These are phyloP conservation scores for Taphrina betulina DNA, from an alignment of 1,139 yeast species.

Conservation along the genomic window DNA sequence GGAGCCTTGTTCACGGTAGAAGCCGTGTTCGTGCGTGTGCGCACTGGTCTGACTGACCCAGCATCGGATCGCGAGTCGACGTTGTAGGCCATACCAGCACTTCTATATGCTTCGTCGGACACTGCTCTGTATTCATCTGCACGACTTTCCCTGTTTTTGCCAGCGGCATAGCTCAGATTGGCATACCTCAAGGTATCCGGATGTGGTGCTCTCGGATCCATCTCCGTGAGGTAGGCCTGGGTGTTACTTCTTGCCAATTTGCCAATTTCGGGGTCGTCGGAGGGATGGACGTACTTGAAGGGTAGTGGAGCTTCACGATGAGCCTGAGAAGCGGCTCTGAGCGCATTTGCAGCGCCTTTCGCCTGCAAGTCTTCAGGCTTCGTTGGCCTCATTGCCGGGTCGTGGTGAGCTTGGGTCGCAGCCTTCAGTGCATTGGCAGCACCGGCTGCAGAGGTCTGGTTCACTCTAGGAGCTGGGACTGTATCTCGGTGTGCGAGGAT, in stretches of 20 bases:
- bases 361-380: constrained; percentile 30
- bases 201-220: constrained; percentile 27
- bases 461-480: constrained; percentile 9
- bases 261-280: constrained; percentile 25
- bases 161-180: constrained; percentile 15
- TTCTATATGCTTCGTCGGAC: constrained; percentile 8
- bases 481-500: constrained; percentile 22
- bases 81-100: constrained; percentile 10
- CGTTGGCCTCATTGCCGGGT: constrained; percentile 27
- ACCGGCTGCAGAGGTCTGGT: constrained; percentile 28
- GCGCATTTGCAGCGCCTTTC: constrained; percentile 27
- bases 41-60: neutral
- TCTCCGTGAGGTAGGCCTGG: constrained; percentile 4
- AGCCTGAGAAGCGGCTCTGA: constrained; percentile 26
- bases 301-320: constrained; percentile 27
- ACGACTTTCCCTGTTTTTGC: constrained; percentile 10
- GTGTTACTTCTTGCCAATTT: constrained; percentile 25
- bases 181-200: constrained; percentile 19
- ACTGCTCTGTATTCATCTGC: constrained; percentile 6
- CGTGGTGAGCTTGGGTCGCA: constrained; percentile 28
- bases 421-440: constrained; percentile 31
- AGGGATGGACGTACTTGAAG: constrained; percentile 27
- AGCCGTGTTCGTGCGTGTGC: constrained; percentile 26
- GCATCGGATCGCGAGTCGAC: neutral
- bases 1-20: constrained; percentile 13